These are phyloP conservation scores for Russula compacta DNA, from an alignment of 768 basidiomycete species.

Conservation along the genomic window DNA sequence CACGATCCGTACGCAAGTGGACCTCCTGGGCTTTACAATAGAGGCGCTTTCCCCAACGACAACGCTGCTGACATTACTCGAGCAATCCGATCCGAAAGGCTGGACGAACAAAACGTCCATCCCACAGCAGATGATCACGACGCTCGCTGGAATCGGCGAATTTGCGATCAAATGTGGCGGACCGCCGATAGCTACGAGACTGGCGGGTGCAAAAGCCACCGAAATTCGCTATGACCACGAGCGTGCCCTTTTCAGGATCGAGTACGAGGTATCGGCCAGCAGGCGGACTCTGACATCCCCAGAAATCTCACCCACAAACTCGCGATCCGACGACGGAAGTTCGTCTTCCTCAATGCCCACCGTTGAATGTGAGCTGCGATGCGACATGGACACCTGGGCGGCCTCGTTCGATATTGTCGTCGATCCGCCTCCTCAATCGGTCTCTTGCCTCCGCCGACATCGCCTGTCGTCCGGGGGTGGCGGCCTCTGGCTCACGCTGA, in stretches of 20 bases:
- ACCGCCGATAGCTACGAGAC: slow-evolving; percentile 81
- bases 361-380: slow-evolving; percentile 85
- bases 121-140: slow-evolving; percentile 86
- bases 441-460: slow-evolving; percentile 80
- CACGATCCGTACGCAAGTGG: slow-evolving; percentile 89
- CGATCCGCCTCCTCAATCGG: slow-evolving; percentile 82
- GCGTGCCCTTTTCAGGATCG: slow-evolving; percentile 66
- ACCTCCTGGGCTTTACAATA: slow-evolving; percentile 97
- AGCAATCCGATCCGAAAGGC: slow-evolving; percentile 95
- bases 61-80: slow-evolving; percentile 84
- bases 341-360: slow-evolving; percentile 32
- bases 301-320: slow-evolving; percentile 9
- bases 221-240: slow-evolving; percentile 84
- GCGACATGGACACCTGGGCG: slow-evolving; percentile 87
- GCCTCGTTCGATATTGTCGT: slow-evolving; percentile 77
- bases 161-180: slow-evolving; percentile 94
- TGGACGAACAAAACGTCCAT: slow-evolving; percentile 95
- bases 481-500: slow-evolving; percentile 88
- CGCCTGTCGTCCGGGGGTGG: slow-evolving; percentile 80
- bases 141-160: slow-evolving; percentile 87
- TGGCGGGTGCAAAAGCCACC: slow-evolving; percentile 68
- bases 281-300: slow-evolving; percentile 29
- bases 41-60: slow-evolving; percentile 93
- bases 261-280: slow-evolving; percentile 64
- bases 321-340: slow-evolving; percentile 19